A percentile compares a stretch with the other conserved stretches of the same genome.
Conservation (phyloP, 1,284 basidiomycete species). For the Macrocystidia cucumis region DNA sequence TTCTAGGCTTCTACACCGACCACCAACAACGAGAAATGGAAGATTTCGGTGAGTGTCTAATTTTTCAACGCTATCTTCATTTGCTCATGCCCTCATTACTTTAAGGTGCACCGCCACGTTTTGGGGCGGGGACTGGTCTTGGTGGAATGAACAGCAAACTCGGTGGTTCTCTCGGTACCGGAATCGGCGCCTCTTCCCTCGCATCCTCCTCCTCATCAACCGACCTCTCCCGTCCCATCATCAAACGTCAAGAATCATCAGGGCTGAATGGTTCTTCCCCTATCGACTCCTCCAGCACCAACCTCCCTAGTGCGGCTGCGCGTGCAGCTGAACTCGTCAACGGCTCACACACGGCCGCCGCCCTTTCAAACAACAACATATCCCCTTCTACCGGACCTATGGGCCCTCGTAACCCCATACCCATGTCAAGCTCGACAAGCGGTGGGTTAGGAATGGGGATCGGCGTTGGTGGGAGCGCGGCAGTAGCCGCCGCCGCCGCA, state of each 20-base stretch:
- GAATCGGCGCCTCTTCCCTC: constrained; percentile 13
- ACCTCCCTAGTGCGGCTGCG: constrained; percentile 38
- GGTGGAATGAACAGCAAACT: too few species aligned
- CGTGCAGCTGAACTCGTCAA: constrained; percentile 60
- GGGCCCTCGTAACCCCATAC: too few species aligned
- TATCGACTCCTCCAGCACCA: constrained; percentile 32
- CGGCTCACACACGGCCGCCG: constrained; percentile 39
- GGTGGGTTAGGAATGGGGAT: too few species aligned
- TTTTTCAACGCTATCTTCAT: constrained; percentile 9
- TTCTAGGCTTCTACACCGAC: constrained; percentile 97
- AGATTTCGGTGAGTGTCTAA: constrained; percentile 26
- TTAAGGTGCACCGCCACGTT: constrained; percentile 57
- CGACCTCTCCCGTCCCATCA: constrained; percentile 28
- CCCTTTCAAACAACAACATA: constrained; percentile 14
- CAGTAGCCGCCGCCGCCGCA: too few species aligned
- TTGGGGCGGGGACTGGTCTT: constrained; percentile 81
- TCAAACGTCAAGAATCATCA: constrained; percentile 53
- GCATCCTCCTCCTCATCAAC: constrained; percentile 14
- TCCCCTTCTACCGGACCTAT: too few species aligned
- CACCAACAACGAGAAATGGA: constrained; percentile 92
- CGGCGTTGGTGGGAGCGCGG: too few species aligned
- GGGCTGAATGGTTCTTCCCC: constrained; percentile 41
- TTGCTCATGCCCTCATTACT: constrained; percentile 25
- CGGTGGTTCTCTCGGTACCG: constrained; percentile 34
- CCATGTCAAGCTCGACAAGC: too few species aligned